phyloP scores from a whole-genome alignment of 129 eudicot species.

The Smallanthus sonchifolius region DNA sequence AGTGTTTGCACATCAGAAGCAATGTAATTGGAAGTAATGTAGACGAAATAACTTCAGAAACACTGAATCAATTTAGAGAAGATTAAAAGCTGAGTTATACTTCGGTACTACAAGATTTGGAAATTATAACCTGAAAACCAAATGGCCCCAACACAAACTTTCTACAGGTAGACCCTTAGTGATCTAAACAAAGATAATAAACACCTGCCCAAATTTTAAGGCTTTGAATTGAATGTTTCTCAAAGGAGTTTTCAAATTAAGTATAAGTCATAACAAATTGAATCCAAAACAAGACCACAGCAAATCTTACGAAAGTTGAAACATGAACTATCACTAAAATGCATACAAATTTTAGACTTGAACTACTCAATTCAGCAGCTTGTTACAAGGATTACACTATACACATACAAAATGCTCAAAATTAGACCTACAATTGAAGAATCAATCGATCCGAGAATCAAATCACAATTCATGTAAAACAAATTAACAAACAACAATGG shows the following conservation, averaged over 20 bases:
- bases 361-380: background rate
- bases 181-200: background rate
- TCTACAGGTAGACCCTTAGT: background rate
- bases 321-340: constrained; percentile 5
- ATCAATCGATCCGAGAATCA: constrained; percentile 3
- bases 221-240: background rate
- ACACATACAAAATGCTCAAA: background rate
- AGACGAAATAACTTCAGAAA: constrained; percentile 12
- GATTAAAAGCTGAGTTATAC: background rate
- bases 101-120: background rate
- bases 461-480: background rate
- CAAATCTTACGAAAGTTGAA: too few relatives aligned
- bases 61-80: constrained; percentile 5
- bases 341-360: constrained; percentile 3
- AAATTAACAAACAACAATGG: background rate
- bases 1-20: constrained; percentile 12
- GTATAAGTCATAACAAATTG: background rate
- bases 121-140: background rate
- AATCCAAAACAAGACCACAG: background rate
- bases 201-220: background rate
- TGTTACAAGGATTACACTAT: background rate
- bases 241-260: background rate
- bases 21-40: background rate
- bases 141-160: background rate
- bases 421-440: constrained; percentile 12